These are phyloP conservation scores for Tephrocybe sp. DNA, from an alignment of 768 basidiomycete species.

Conservation along the genomic window DNA sequence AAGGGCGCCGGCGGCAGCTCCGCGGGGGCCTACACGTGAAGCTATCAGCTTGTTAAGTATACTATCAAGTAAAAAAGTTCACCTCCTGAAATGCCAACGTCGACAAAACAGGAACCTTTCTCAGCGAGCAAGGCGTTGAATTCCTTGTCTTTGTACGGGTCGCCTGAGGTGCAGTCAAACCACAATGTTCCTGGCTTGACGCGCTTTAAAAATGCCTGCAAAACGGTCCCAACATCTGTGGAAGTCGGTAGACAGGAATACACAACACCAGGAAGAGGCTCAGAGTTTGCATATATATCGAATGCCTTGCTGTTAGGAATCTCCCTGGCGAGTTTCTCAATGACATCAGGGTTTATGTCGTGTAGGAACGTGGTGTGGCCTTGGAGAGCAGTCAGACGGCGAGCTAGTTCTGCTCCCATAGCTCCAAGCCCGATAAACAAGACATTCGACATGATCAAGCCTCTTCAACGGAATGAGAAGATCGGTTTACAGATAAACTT, in stretches of 20 bases:
- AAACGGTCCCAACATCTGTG: slow-evolving; percentile 4
- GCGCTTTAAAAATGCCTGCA: neutral
- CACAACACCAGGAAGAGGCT: slow-evolving; percentile 6
- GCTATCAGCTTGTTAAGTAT: neutral
- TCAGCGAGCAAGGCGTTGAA: neutral
- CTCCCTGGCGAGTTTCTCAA: neutral
- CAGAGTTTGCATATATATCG: neutral
- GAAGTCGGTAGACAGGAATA: slow-evolving; percentile 12
- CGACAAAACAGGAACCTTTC: slow-evolving; percentile 2
- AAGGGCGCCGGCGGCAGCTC: slow-evolving; percentile 7
- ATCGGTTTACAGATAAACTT: neutral
- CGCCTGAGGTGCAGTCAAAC: slow-evolving; percentile 11
- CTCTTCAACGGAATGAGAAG: neutral
- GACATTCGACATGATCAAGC: slow-evolving; percentile 1
- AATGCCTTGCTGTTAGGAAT: slow-evolving; percentile 7
- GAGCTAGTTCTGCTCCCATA: slow-evolving; percentile 8
- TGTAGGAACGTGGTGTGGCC: slow-evolving; percentile 6
- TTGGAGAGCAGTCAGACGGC: slow-evolving; percentile 3
- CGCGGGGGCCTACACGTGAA: slow-evolving; percentile 5
- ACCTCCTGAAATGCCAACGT: slow-evolving; percentile 10
- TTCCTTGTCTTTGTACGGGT: slow-evolving; percentile 5
- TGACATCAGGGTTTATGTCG: slow-evolving; percentile 2
- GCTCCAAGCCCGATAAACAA: slow-evolving; percentile 12
- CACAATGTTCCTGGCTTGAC: slow-evolving; percentile 6
- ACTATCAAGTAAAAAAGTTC: neutral